Evolutionary conservation across 441 rosid species (phyloP), one percentile per base, ranked within the genome.

Genomic region (Raphanus hybrid): DNA sequence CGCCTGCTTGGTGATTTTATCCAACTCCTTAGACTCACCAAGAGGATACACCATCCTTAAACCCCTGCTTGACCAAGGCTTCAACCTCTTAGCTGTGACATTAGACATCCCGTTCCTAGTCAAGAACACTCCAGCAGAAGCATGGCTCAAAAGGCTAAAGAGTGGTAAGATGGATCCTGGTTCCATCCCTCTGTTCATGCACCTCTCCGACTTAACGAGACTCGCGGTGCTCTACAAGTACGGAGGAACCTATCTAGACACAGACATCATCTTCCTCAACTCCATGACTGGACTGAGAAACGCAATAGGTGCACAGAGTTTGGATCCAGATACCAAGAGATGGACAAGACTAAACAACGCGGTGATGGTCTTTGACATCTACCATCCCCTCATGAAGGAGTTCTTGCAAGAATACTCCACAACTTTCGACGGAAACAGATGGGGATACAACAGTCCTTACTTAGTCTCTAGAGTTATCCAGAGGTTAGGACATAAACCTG

Each of bases 241-340:
- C 41, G 91, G 93, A 48, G 93, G 91, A 58, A 71, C 74, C 61
- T 89, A 89, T 80, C 43, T 89, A 64, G 93, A 87, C 79, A 84
- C 88, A 1, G 92, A 87, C 34, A 81, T 88, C 79, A 75, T 88
- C 74, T 72, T 84, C 69, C 48, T 85, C 32, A 80, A 77, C 43
- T 76, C 82, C 4, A 64, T 86, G 8, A 60, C 77, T 7, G 64
- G 81, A 14, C 62, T 88, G 27, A 79, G 86, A 66, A 88, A 88
- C 64, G 76, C 86, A 1, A 75, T 88, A n/a, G 92, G 92, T 0
- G 90, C 86, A 10, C 92, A 88, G 78, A 85, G 86, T 14, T 39
- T 80, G 2, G 76, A 85, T 69, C 8, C 15, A 39, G 67, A 39
- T 20, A 79, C 82, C 2, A 82, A 78, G 27, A 77, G 27, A 75